These are phyloP conservation scores for Barnettozyma sucrosica DNA, from an alignment of 805 yeast genomes.

Conservation along the genomic window DNA sequence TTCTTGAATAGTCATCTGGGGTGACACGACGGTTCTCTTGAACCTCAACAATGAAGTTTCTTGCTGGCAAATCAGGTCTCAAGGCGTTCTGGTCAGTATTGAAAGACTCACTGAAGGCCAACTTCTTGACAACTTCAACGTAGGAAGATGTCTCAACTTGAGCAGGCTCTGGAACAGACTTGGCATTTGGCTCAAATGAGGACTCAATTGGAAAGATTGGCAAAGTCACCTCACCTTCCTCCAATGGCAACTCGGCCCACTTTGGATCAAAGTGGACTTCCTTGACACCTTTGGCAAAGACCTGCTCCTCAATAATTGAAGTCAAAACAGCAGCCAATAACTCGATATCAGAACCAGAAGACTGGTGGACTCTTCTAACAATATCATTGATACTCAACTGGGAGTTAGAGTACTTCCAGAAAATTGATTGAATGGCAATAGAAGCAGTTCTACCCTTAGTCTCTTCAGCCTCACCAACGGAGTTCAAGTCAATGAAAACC, in stretches of 20 bases:
- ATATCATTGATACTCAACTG: conserved; percentile 52
- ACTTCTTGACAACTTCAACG: conserved; percentile 56
- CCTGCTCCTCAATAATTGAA: conserved; percentile 50
- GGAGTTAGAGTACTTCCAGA: conserved; percentile 70
- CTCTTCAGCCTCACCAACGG: conserved; percentile 60
- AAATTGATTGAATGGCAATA: conserved; percentile 72
- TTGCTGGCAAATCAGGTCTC: conserved; percentile 86
- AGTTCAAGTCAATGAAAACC: conserved; percentile 53
- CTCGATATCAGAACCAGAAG: conserved; percentile 80
- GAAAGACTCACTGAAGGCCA: conserved; percentile 81
- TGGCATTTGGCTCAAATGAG: conserved; percentile 59
- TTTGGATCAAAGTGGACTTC: conserved; percentile 28
- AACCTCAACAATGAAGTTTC: conserved; percentile 82
- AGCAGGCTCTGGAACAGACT: conserved; percentile 35
- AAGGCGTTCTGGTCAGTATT: conserved; percentile 42
- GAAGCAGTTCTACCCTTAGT: conserved; percentile 71
- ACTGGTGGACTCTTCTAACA: conserved; percentile 72
- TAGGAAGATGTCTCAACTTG: conserved; percentile 37
- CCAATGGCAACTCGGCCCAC: conserved; percentile 23
- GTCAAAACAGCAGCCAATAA: conserved; percentile 66
- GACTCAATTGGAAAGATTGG: conserved; percentile 58
- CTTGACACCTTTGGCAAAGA: conserved; percentile 39
- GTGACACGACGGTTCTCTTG: conserved; percentile 90
- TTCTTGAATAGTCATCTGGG: conserved; percentile 83
- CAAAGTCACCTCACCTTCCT: conserved; percentile 34